Conservation (phyloP, 257 asterid species). For the Solanum ossicruentum region DNA sequence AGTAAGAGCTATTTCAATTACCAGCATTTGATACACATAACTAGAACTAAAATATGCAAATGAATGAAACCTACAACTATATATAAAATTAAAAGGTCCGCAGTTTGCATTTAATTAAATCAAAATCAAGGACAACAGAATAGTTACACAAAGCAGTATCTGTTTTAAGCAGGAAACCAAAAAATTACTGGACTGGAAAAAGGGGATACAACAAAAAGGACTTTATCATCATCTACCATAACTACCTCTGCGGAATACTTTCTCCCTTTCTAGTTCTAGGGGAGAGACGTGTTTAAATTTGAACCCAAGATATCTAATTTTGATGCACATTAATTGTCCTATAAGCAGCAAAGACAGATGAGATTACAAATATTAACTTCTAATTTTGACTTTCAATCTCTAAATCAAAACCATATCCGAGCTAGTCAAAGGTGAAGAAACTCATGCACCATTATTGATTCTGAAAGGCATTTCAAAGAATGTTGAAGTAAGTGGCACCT, state of each 20-base stretch:
- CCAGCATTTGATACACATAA: not conserved
- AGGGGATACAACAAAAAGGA: not conserved
- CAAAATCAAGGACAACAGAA: not conserved
- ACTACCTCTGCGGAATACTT: not conserved
- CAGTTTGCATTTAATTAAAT: not conserved
- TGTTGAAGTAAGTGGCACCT: too few relatives aligned
- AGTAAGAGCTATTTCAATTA: not conserved
- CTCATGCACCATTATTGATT: too few relatives aligned
- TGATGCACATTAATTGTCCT: not conserved
- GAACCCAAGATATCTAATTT: not conserved
- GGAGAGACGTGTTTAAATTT: not conserved
- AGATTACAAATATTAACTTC: not conserved
- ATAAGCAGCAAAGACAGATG: not conserved
- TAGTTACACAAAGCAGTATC: not conserved
- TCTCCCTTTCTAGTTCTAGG: not conserved
- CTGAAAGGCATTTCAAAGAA: too few relatives aligned
- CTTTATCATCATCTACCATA: not conserved
- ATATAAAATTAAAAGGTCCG: not conserved
- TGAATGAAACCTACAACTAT: not conserved
- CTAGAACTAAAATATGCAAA: not conserved
- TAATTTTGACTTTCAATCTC: not conserved
- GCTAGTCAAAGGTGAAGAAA: too few relatives aligned
- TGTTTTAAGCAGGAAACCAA: not conserved
- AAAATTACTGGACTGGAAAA: not conserved
- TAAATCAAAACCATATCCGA: not conserved